Evolutionary conservation across 805 yeast genomes (phyloP), one percentile per base, ranked within the genome.

Genomic region (Starmerella bombicola): DNA sequence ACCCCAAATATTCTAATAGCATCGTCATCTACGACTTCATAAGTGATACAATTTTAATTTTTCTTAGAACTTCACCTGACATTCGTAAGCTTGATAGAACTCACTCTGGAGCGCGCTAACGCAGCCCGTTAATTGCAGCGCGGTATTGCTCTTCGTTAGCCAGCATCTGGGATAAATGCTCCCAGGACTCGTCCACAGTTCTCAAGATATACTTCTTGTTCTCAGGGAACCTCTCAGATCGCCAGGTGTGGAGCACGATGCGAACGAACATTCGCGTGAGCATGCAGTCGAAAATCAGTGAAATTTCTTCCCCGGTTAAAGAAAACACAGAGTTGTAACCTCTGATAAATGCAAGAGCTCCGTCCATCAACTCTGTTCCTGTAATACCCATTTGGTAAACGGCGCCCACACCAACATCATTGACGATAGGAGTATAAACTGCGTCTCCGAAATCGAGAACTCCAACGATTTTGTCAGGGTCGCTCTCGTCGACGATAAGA

Each of bases 401-500:
- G 2, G 47, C 36, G 16, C 47, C 43, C 15, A 35, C 40, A 8
- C 43, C 47, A 3, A 43, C 47, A 22, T 43, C 47, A 26, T 35
- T 39, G 13, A 39, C 43, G 5, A 43, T 22, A 7, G 35, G 37
- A 15, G 47, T 43, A 29, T 33, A 43, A 7, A 40, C 47, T 2
- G 47, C 47, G 29, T 43, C 47, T 19, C 42, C 47, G 24, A 43
- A 43, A 29, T 43, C 47, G 5, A 43, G 29, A 6, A 43, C 4
- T 3, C 47, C 47, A 21, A 22, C 28, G 25, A 43, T 39, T 10
- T 25, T 20, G 12, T 19, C 22, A 3, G 43, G 35, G 30, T 29
- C 31, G 21, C 24, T 13, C 16, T 19, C 15, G 24, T 24, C 33
- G n/a, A 43, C 41, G 9, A 43, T 28, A 28, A 43, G 17, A 32